Percentiles rank a stretch among this genome's conserved stretches.
These are phyloP conservation scores for Fusarium annulatum DNA, from an alignment of 2,329 filamentous ascomycete species.

Conservation along the genomic window DNA sequence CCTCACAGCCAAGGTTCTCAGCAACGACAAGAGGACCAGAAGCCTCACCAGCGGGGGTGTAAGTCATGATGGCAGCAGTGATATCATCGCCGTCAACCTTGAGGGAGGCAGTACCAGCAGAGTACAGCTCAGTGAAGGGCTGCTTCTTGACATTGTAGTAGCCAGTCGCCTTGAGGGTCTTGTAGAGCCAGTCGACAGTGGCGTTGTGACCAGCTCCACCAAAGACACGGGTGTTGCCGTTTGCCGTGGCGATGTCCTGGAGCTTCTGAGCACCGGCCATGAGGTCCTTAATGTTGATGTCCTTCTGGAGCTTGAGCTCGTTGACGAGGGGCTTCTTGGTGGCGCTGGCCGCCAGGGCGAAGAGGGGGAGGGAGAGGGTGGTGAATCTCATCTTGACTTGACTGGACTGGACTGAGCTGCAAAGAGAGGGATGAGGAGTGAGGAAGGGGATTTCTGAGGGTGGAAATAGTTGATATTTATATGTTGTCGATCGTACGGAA, in stretches of 20 bases:
- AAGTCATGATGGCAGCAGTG: slow-evolving; percentile 53
- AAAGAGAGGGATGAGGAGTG: slow-evolving; percentile 20
- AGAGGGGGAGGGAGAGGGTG: slow-evolving; percentile 34
- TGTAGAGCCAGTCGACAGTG: slow-evolving; percentile 58
- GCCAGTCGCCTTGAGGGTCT: slow-evolving; percentile 51
- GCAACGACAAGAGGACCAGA: slow-evolving; percentile 58
- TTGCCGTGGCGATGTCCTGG: slow-evolving; percentile 56
- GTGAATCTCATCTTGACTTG: slow-evolving; percentile 41
- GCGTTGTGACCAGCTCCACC: slow-evolving; percentile 58
- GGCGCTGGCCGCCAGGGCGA: slow-evolving; percentile 43
- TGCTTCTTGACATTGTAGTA: slow-evolving; percentile 59
- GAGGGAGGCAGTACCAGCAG: slow-evolving; percentile 48
- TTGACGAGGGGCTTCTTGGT: slow-evolving; percentile 50
- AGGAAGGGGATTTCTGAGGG: not conserved
- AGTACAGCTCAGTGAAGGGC: slow-evolving; percentile 55
- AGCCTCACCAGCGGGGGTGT: slow-evolving; percentile 61
- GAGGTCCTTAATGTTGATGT: slow-evolving; percentile 55
- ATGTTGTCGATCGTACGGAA: not conserved
- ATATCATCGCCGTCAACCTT: slow-evolving; percentile 46
- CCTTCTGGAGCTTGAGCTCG: slow-evolving; percentile 53
- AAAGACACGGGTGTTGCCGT: slow-evolving; percentile 57
- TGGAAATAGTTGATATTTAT: slow-evolving; percentile 26
- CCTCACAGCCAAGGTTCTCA: slow-evolving; percentile 64
- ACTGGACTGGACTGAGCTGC: not conserved
- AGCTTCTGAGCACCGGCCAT: slow-evolving; percentile 58